phyloP scores from a whole-genome alignment of 805 yeast genomes.

The Teunomyces atbi region DNA sequence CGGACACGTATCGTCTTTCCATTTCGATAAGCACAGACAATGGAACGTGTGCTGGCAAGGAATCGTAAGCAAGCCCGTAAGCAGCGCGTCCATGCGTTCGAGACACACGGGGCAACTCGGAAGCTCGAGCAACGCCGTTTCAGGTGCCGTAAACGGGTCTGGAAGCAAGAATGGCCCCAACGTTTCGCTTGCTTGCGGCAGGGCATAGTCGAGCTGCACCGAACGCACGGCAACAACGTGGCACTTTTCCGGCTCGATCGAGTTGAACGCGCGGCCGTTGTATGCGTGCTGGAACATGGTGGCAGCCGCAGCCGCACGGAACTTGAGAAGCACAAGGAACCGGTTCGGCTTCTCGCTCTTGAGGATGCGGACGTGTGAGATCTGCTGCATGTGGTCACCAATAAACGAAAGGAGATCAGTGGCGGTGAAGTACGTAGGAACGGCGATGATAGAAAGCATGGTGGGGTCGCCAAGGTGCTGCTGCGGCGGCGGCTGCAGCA shows the following conservation, averaged over 20 bases:
- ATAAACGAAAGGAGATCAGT: slow-evolving; percentile 80
- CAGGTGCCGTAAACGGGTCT: slow-evolving; percentile 64
- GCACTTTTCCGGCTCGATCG: slow-evolving; percentile 87
- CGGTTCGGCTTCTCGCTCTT: slow-evolving; percentile 65
- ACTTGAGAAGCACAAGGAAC: slow-evolving; percentile 77
- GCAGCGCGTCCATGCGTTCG: slow-evolving; percentile 78
- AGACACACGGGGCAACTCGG: slow-evolving; percentile 94
- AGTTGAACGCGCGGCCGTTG: slow-evolving; percentile 74
- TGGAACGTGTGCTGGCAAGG: slow-evolving; percentile 94
- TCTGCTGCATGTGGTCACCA: slow-evolving; percentile 56
- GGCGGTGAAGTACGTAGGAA: slow-evolving; percentile 84
- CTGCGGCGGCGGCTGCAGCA: too few species aligned
- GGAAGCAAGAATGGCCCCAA: slow-evolving; percentile 64
- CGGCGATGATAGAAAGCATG: slow-evolving; percentile 76
- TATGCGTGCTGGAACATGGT: slow-evolving; percentile 61
- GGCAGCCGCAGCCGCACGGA: slow-evolving; percentile 54
- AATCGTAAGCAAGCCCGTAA: slow-evolving; percentile 80
- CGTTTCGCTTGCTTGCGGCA: slow-evolving; percentile 13
- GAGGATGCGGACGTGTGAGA: slow-evolving; percentile 72
- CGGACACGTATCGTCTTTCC: slow-evolving; percentile 91
- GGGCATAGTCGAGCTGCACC: slow-evolving; percentile 38
- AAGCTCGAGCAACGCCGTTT: slow-evolving; percentile 48
- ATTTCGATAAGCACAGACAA: slow-evolving; percentile 80
- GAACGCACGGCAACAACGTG: slow-evolving; percentile 71
- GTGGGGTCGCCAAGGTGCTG: slow-evolving; percentile 53